These are phyloP conservation scores for Ogataea methanolica DNA, from an alignment of 805 yeast genomes.

Conservation along the genomic window DNA sequence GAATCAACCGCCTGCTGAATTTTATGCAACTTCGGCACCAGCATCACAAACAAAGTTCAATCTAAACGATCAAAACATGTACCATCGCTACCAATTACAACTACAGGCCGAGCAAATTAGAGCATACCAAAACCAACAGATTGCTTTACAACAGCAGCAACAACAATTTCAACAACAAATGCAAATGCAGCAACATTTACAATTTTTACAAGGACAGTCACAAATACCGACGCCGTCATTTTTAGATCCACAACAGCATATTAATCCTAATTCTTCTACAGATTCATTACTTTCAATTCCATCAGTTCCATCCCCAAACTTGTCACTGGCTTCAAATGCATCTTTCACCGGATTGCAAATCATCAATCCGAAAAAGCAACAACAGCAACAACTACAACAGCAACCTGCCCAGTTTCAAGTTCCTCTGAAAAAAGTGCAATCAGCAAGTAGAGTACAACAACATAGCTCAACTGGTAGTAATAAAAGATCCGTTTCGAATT, in stretches of 20 bases:
- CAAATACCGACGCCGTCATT: background rate
- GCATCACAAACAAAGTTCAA: slow-evolving; percentile 19
- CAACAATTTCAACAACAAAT: slow-evolving; percentile 5
- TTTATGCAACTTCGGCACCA: slow-evolving; percentile 16
- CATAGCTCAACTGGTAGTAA: background rate
- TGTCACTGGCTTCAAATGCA: background rate
- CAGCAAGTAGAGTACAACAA: too few species aligned
- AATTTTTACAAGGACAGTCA: background rate
- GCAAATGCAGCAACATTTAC: slow-evolving; percentile 1
- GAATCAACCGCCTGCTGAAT: background rate
- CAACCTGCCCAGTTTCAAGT: background rate
- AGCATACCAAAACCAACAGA: slow-evolving; percentile 17
- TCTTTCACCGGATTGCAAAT: background rate
- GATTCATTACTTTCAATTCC: too few species aligned
- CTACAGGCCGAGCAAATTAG: slow-evolving; percentile 19
- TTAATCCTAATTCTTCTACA: too few species aligned
- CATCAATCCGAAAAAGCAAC: background rate
- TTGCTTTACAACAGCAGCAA: slow-evolving; percentile 13
- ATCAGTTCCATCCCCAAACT: too few species aligned
- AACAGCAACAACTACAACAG: background rate
- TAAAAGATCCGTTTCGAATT: background rate
- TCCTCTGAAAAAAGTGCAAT: too few species aligned
- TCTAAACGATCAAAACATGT: slow-evolving; percentile 8
- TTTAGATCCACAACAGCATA: background rate
- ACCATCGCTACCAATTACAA: slow-evolving; percentile 15